Evolutionary conservation across 768 basidiomycete species (phyloP).

Genomic region (Hygrophorus pudorinus): DNA sequence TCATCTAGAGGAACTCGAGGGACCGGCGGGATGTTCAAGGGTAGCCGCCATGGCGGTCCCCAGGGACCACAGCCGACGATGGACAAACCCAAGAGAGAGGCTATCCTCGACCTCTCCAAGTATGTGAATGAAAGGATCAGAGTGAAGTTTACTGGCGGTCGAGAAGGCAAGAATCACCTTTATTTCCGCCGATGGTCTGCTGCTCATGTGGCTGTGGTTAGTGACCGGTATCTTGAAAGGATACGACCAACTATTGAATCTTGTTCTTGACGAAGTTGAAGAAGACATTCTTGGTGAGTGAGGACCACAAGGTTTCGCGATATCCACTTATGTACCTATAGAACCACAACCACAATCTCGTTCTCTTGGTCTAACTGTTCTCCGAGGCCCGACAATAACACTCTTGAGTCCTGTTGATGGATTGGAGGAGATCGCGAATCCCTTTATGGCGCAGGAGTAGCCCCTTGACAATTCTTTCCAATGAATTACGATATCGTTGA

Average conservation of each 20-base stretch:
- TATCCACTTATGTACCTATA: constrained; percentile 16
- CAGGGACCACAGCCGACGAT: constrained; percentile 37
- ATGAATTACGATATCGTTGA: no score
- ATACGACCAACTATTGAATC: constrained; percentile 91
- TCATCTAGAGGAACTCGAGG: constrained; percentile 34
- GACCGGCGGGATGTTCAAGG: constrained; percentile 33
- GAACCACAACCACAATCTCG: constrained; percentile 59
- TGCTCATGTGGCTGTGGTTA: constrained; percentile 21
- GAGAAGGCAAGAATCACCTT: constrained; percentile 57
- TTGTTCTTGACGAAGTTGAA: constrained; percentile 92
- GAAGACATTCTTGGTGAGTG: constrained; percentile 65
- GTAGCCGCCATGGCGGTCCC: constrained; percentile 37
- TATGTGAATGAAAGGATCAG: constrained; percentile 88
- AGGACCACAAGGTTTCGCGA: constrained; percentile 5
- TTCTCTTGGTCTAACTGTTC: constrained; percentile 74
- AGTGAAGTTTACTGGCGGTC: constrained; percentile 96
- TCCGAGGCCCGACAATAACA: constrained; percentile 90
- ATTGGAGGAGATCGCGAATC: constrained; percentile 88
- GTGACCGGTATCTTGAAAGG: constrained; percentile 92
- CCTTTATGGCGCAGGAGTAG: constrained; percentile 67
- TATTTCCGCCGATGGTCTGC: background rate
- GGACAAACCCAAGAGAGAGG: constrained; percentile 84
- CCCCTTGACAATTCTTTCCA: background rate
- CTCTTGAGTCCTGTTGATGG: constrained; percentile 93
- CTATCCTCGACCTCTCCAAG: constrained; percentile 90